phyloP scores from a whole-genome alignment of 78 protist genomes.

The Dictyostelium firmibasis region DNA sequence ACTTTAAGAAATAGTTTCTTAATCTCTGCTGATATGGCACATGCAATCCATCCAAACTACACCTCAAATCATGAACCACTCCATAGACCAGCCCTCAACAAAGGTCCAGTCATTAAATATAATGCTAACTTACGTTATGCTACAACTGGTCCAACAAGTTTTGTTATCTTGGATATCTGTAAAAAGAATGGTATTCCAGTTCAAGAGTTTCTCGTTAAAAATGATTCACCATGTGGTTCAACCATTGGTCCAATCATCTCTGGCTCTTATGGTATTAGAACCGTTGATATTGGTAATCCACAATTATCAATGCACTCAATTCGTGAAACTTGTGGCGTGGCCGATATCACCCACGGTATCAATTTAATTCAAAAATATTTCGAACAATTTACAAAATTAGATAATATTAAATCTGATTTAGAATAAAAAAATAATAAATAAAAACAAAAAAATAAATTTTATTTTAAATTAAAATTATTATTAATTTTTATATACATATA shows the following conservation, averaged over 20 bases:
- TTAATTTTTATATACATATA: too few species aligned
- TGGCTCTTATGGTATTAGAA: slow-evolving; percentile 81
- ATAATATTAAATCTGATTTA: slow-evolving; percentile 48
- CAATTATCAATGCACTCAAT: slow-evolving; percentile 96
- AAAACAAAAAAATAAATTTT: not conserved
- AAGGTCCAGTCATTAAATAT: slow-evolving; percentile 94
- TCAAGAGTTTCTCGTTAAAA: slow-evolving; percentile 94
- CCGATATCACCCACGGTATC: slow-evolving; percentile 73
- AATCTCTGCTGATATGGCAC: slow-evolving; percentile 96
- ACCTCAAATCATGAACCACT: slow-evolving; percentile 90
- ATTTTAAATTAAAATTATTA: too few species aligned
- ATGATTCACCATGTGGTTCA: slow-evolving; percentile 96
- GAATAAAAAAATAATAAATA: not conserved
- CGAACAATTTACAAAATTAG: slow-evolving; percentile 66
- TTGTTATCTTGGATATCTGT: slow-evolving; percentile 83
- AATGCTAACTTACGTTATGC: slow-evolving; percentile 97
- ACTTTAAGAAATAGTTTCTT: slow-evolving; percentile 79
- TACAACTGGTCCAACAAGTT: slow-evolving; percentile 81
- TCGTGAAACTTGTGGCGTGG: slow-evolving; percentile 85
- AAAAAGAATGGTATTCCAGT: slow-evolving; percentile 77
- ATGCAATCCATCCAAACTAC: slow-evolving; percentile 98
- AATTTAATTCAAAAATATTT: slow-evolving; percentile 59
- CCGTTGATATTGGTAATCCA: slow-evolving; percentile 96
- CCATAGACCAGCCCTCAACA: slow-evolving; percentile 93
- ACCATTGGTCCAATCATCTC: slow-evolving; percentile 93